A percentile compares a stretch with the other conserved stretches of the same genome.
These are phyloP conservation scores for Jatropha podagrica DNA, from an alignment of 441 rosid species.

Conservation along the genomic window DNA sequence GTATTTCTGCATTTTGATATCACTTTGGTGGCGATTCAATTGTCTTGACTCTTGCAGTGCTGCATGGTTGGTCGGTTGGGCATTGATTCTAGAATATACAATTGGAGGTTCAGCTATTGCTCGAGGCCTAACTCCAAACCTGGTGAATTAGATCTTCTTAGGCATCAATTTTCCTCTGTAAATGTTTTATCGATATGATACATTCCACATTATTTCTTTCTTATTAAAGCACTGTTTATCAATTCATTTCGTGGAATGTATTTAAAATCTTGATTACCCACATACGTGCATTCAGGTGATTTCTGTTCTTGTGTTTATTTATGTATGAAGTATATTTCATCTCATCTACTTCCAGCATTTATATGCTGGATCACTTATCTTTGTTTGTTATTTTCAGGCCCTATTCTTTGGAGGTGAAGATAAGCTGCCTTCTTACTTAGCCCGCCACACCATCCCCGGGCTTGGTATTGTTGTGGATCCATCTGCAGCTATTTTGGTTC, in stretches of 20 bases:
- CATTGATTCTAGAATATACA: constrained; percentile 86
- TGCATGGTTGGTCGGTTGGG: constrained; percentile 98
- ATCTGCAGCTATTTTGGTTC: constrained; percentile 78
- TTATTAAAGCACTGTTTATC: not conserved
- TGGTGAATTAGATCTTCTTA: constrained; percentile 45
- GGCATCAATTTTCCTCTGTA: not conserved
- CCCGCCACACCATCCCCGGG: constrained; percentile 80
- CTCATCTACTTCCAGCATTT: not conserved
- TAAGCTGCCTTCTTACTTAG: constrained; percentile 65
- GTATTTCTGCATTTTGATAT: not conserved
- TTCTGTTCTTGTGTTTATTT: not conserved
- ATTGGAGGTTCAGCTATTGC: constrained; percentile 97
- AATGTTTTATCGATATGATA: not conserved
- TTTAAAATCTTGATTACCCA: not conserved
- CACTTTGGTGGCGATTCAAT: constrained; percentile 6
- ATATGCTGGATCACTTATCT: not conserved
- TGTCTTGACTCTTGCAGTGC: constrained; percentile 41
- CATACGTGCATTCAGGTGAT: not conserved
- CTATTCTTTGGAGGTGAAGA: constrained; percentile 82
- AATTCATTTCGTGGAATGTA: not conserved
- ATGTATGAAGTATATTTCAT: not conserved
- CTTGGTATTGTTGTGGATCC: constrained; percentile 84
- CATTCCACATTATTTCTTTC: not conserved
- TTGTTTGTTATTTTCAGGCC: constrained; percentile 46
- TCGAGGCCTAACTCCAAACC: constrained; percentile 94